Percentiles rank a stretch among this genome's conserved stretches.
Evolutionary conservation across 441 rosid genomes (phyloP).

Genomic region (Rhodomyrtus psidioides): DNA sequence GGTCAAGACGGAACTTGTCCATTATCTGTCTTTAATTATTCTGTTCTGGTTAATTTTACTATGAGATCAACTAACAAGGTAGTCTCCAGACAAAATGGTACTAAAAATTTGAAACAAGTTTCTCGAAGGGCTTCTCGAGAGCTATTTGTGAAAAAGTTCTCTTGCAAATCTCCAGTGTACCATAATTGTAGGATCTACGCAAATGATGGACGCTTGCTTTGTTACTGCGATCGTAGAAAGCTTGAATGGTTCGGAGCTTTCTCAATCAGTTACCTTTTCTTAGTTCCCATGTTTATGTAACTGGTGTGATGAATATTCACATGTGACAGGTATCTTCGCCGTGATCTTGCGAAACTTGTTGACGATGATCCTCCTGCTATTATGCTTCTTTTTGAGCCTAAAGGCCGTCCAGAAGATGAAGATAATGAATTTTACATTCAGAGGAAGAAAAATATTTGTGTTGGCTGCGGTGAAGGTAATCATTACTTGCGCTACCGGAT

Average conservation of each 20-base stretch:
- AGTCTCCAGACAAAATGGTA: slow-evolving; percentile 43
- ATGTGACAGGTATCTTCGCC: slow-evolving; percentile 58
- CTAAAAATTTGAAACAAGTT: slow-evolving; percentile 42
- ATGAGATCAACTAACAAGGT: slow-evolving; percentile 27
- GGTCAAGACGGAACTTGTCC: slow-evolving; percentile 76
- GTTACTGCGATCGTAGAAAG: slow-evolving; percentile 87
- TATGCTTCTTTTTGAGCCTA: slow-evolving; percentile 90
- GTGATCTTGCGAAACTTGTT: slow-evolving; percentile 75
- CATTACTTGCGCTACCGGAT: slow-evolving; percentile 89
- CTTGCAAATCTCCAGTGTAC: slow-evolving; percentile 96
- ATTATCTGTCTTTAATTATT: slow-evolving; percentile 58
- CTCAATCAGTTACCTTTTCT: neutral
- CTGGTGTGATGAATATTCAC: slow-evolving; percentile 7
- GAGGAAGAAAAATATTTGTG: slow-evolving; percentile 89
- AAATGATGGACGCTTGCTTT: slow-evolving; percentile 82
- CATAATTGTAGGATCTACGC: slow-evolving; percentile 94
- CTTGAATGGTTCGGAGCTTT: slow-evolving; percentile 71
- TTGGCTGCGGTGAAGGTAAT: slow-evolving; percentile 90
- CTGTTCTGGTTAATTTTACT: slow-evolving; percentile 45
- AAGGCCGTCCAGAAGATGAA: slow-evolving; percentile 98
- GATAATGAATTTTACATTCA: slow-evolving; percentile 93
- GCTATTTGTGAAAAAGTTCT: slow-evolving; percentile 81
- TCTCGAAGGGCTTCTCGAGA: slow-evolving; percentile 69
- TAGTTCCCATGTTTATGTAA: neutral
- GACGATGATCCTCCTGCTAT: slow-evolving; percentile 80